Evolutionary conservation across 345 rosid genomes (phyloP), one percentile per base, ranked within the genome.

Genomic region (Citrus maxima): DNA sequence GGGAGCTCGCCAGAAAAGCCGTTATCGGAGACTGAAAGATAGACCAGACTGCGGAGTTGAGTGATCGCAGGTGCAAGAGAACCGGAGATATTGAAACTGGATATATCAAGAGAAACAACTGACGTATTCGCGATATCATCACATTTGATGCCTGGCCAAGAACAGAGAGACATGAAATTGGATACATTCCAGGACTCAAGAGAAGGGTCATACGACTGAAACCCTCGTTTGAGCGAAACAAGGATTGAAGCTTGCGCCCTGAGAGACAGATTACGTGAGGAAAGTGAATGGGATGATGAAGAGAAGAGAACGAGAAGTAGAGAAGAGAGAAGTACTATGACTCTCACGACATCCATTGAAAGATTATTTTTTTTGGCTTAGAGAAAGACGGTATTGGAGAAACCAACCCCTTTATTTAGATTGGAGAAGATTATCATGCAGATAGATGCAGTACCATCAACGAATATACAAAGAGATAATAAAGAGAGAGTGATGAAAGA

Each of bases 51-150:
- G 10, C 34, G 38, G 10, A 89, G 90, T n/a, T 84, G 73, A 32
- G 86, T 78, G 79, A 92, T 80, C 10, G n/a, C 83, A 40, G 89
- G 88, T 0, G 93, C 87, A 49, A 93, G 84, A 72, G 83, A 80
- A 35, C 94, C 94, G 27, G 90, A 88, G 64, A 92, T 85, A 77
- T 90, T 88, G 46, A 73, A 88, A 54, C 82, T 76, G 70, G 94
- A 80, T 56, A 92, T 74, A 32, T 92, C 94, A 34, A 92, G 68
- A 75, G 85, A 79, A 78, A 88, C 85, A 7, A 92, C 75, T 10
- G 90, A 84, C 60, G 75, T 80, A 34, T 86, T 90, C 25, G 27
- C 67, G 79, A 1, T 30, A 80, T 85, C 35, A 80, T 85, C 86
- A 38, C 97, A 92, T 5, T 68, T 65, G 70, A 90, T 83, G 7